These are phyloP conservation scores for Termitomyces heimii DNA, from an alignment of 768 basidiomycete species.

Conservation along the genomic window DNA sequence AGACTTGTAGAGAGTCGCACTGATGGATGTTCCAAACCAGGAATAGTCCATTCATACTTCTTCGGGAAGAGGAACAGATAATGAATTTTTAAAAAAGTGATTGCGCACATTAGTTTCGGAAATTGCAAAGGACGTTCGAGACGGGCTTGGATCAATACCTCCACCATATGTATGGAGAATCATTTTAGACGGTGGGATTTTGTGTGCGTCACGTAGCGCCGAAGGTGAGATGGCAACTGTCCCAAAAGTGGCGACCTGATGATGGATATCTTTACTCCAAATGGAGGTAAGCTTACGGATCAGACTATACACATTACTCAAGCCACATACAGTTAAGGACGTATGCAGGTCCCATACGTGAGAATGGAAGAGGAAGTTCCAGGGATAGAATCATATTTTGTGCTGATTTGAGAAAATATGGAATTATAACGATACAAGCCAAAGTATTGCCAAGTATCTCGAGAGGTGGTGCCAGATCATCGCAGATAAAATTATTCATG, in stretches of 20 bases:
- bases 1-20: not conserved
- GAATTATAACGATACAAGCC: not conserved
- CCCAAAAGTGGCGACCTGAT: not conserved
- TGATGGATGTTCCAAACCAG: not conserved
- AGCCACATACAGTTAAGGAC: not conserved
- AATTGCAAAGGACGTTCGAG: not conserved
- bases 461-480: not conserved
- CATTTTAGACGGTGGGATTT: conserved; percentile 1
- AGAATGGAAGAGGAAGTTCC: not conserved
- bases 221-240: not conserved
- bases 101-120: not conserved
- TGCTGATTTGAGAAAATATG: not conserved
- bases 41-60: not conserved
- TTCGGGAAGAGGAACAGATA: not conserved
- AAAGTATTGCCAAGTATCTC: not conserved
- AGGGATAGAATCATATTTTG: not conserved
- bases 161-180: conserved; percentile 3
- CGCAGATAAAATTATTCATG: not conserved
- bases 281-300: conserved; percentile 6
- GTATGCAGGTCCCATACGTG: not conserved
- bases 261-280: not conserved
- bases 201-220: not conserved
- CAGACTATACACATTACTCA: not conserved
- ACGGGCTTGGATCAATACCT: not conserved
- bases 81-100: not conserved